phyloP scores from a whole-genome alignment of 305 asterid species.

The Fraxinus dipetala region DNA sequence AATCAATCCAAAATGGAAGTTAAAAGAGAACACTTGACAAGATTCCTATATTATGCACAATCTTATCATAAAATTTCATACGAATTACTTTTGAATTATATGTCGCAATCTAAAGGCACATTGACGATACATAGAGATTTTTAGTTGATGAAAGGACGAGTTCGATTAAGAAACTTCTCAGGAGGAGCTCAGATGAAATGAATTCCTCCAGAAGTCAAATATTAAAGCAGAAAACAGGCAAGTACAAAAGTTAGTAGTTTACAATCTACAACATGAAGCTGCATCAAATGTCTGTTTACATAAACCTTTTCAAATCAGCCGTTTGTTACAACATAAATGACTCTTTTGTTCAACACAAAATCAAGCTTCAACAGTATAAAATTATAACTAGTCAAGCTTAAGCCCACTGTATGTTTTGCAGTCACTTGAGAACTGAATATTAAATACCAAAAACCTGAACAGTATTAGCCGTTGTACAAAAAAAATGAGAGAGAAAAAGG shows the following conservation, averaged over 20 bases:
- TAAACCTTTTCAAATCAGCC: background rate
- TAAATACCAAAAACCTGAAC: constrained; percentile 16
- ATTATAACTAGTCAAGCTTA: background rate
- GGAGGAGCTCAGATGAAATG: background rate
- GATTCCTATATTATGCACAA: background rate
- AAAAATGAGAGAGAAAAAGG: background rate
- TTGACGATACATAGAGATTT: background rate
- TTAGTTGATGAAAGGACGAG: background rate
- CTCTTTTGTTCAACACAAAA: constrained; percentile 4
- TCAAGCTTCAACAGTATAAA: background rate
- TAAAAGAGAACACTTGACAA: background rate
- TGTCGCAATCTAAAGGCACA: background rate
- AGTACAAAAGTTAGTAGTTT: background rate
- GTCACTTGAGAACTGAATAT: background rate
- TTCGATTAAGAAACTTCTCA: background rate
- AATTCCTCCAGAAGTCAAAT: background rate
- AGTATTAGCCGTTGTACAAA: constrained; percentile 3
- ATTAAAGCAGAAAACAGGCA: background rate
- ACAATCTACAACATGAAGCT: background rate
- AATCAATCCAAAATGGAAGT: background rate
- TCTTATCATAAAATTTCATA: background rate
- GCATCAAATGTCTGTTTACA: background rate
- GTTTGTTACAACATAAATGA: background rate
- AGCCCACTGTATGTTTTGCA: constrained; percentile 11
- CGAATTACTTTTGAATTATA: too few species aligned